Evolutionary conservation across 352 stramenopile species (phyloP).

Genomic region (Thalassiosira pacifica): DNA sequence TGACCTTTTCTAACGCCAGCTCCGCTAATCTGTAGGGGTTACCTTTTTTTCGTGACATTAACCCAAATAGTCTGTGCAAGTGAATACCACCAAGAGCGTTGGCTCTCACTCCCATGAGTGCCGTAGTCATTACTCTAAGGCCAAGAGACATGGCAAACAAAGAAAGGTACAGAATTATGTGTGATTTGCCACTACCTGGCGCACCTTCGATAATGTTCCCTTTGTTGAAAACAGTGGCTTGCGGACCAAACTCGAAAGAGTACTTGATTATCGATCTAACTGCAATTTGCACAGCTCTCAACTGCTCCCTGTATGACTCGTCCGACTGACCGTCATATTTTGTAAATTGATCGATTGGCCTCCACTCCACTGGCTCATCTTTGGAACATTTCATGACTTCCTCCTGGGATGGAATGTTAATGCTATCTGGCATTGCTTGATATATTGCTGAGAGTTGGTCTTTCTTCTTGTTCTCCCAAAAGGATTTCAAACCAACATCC

Average conservation of each 20-base stretch:
- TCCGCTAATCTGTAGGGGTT: slow-evolving; percentile 45
- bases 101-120: slow-evolving; percentile 44
- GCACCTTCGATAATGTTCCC: slow-evolving; percentile 34
- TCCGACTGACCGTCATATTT: slow-evolving; percentile 19
- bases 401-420: slow-evolving; percentile 4
- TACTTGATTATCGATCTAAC: slow-evolving; percentile 48
- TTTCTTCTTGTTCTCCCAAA: slow-evolving; percentile 18
- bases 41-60: slow-evolving; percentile 14
- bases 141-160: slow-evolving; percentile 47
- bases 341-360: slow-evolving; percentile 17
- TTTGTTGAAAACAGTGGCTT: slow-evolving; percentile 29
- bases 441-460: slow-evolving; percentile 27
- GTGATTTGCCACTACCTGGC: slow-evolving; percentile 56
- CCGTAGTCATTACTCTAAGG: slow-evolving; percentile 49
- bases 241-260: slow-evolving; percentile 4
- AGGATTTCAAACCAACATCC: slow-evolving; percentile 1
- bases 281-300: slow-evolving; percentile 19
- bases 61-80: slow-evolving; percentile 42
- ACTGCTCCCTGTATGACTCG: slow-evolving; percentile 53
- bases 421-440: background rate
- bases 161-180: slow-evolving; percentile 10
- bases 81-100: slow-evolving; percentile 53
- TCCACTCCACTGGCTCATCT: slow-evolving; percentile 20
- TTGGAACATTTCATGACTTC: slow-evolving; percentile 19
- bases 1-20: slow-evolving; percentile 44